Evolutionary conservation across 179 eudicot species (phyloP), one percentile per base, ranked within the genome.

Genomic region (Patellifolia procumbens): DNA sequence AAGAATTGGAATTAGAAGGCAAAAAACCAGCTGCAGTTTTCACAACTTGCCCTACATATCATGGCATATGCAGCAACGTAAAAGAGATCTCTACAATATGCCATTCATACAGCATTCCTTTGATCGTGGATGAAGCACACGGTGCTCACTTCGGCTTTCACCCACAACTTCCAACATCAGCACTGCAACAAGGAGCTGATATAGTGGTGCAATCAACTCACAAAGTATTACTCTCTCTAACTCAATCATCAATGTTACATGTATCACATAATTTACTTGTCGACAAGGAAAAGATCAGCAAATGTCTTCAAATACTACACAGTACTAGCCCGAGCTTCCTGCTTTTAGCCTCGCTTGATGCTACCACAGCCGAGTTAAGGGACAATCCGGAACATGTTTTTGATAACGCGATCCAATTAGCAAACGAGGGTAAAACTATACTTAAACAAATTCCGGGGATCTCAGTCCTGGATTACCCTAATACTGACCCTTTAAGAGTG

Each of bases 91-190:
- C 90, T 6, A 31, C 65, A 51, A 51, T 91, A 4, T 91, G 91
- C 65, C 91, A 85, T 72, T 77, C 69, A 15, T 72, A 65, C 34
- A 75, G 55, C 45, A 83, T 91, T 43, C 93, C 96, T 22, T 39
- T 91, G 29, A 89, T 91, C 64, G 91, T 89, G 7, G 96, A 91
- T 29, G 95, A 90, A 83, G 95, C 95, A 76, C 95, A 90, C 29
- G 95, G 95, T 29, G 95, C 92, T 5, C 96, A 91, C 76, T 84
- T 91, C 32, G 91, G 96, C 62, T 89, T 91, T 82, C 96, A 91
- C 73, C 76, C 78, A 22, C 34, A 73, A 51, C 78, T 88, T 15
- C 96, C 93, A 26, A 24, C 19, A 56, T 83, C 92, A 52, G 91
- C 96, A 59, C 90, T 91, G 48, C 73, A 75, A 51, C 96, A 91